phyloP scores from a whole-genome alignment of 2,329 filamentous ascomycete species.

The Hypoxylon sp. region DNA sequence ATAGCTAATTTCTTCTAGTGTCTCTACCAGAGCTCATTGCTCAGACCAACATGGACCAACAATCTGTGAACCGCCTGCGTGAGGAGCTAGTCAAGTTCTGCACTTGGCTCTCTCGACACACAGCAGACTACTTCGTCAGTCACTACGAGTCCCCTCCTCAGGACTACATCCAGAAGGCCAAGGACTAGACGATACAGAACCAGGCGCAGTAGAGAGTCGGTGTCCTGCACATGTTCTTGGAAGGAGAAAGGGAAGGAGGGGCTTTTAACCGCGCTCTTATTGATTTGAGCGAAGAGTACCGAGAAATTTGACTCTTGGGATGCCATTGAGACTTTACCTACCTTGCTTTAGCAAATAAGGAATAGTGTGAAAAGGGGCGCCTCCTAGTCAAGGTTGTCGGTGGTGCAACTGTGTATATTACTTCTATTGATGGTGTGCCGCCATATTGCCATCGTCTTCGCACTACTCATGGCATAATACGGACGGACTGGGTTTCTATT shows the following conservation, averaged over 20 bases:
- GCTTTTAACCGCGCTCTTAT: neutral
- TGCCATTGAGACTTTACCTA: neutral
- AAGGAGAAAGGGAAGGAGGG: neutral
- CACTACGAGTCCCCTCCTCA: conserved; percentile 81
- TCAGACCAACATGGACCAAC: conserved; percentile 97
- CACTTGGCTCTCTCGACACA: conserved; percentile 85
- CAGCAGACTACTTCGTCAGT: conserved; percentile 81
- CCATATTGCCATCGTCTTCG: neutral
- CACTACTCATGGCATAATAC: neutral
- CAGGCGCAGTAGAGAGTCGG: neutral
- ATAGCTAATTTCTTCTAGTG: conserved; percentile 66
- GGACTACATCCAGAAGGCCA: conserved; percentile 79
- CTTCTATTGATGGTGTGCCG: neutral
- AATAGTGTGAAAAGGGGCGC: neutral
- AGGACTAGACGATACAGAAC: conserved; percentile 46
- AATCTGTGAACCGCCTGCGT: conserved; percentile 88
- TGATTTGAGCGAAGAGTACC: neutral
- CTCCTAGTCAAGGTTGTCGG: neutral
- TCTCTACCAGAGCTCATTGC: conserved; percentile 93
- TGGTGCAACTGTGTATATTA: neutral
- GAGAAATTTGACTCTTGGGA: neutral
- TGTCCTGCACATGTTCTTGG: neutral
- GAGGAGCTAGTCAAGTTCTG: conserved; percentile 92
- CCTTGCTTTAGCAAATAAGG: neutral
- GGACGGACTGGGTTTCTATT: neutral